These are phyloP conservation scores for Termitomyces sp. DNA, from an alignment of 768 basidiomycete species.

Conservation along the genomic window DNA sequence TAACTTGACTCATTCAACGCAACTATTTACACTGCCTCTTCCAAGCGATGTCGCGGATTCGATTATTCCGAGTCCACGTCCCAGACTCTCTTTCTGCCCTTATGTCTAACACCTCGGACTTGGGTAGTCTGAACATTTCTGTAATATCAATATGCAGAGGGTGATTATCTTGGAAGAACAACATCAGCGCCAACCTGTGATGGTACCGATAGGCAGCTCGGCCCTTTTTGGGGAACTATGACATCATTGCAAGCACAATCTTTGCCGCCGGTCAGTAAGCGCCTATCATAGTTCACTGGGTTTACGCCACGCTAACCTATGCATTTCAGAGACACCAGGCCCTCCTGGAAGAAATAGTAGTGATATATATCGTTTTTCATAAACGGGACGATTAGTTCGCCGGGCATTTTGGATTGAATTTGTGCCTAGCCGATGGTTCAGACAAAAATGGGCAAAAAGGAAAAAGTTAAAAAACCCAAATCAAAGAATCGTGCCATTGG, in stretches of 20 bases:
- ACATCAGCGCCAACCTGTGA: background rate
- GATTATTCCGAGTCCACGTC: no score
- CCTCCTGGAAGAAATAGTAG: no score
- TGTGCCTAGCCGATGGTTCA: background rate
- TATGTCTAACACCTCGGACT: background rate
- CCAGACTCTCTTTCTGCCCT: background rate
- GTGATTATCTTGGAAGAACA: background rate
- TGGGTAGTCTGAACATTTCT: no score
- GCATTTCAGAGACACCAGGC: background rate
- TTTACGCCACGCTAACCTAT: slow-evolving; percentile 5
- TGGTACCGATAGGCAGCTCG: background rate
- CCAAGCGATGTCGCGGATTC: background rate
- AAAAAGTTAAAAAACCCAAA: background rate
- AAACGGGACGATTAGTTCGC: background rate
- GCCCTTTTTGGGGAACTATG: slow-evolving; percentile 1
- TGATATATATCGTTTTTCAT: background rate
- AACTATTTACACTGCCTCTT: background rate
- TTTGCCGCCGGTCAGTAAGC: background rate
- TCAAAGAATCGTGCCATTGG: background rate
- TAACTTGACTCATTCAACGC: background rate
- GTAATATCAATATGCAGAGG: background rate
- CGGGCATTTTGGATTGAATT: background rate
- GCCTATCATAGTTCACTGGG: background rate
- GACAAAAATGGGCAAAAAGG: slow-evolving; percentile 6
- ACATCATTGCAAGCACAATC: background rate